These are phyloP conservation scores for Cadophora malorum DNA, from an alignment of 2,329 filamentous ascomycete genomes.

Conservation along the genomic window DNA sequence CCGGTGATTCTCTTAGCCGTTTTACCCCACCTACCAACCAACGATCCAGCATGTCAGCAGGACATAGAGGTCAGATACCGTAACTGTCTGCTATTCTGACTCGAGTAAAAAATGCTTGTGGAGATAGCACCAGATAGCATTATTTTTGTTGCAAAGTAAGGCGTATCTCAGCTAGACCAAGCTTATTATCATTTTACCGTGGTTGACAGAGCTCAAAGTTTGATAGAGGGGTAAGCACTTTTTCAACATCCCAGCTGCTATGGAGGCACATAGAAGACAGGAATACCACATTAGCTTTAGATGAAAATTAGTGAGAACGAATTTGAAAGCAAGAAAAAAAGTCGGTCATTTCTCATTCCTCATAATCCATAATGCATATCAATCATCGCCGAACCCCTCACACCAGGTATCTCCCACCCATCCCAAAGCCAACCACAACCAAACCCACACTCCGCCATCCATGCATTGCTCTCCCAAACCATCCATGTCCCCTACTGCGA, in stretches of 20 bases:
- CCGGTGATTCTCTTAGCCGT: background rate
- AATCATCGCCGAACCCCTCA: background rate
- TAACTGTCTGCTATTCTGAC: too few relatives aligned
- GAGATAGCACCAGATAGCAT: too few relatives aligned
- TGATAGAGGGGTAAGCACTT: background rate
- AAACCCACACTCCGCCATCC: constrained; percentile 11
- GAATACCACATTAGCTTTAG: too few relatives aligned
- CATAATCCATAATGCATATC: constrained; percentile 13
- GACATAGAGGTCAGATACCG: too few relatives aligned
- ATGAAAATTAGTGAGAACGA: background rate
- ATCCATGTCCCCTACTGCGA: background rate
- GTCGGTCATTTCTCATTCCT: background rate
- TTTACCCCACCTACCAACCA: background rate
- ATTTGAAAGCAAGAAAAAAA: background rate
- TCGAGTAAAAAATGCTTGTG: background rate
- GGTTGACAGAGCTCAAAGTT: background rate
- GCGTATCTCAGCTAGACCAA: background rate
- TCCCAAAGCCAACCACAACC: background rate
- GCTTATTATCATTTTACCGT: background rate
- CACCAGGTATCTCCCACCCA: constrained; percentile 15
- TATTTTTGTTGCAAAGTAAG: background rate
- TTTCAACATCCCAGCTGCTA: too few relatives aligned
- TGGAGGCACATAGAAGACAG: too few relatives aligned
- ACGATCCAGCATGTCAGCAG: background rate
- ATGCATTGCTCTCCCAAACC: background rate